Conservation (phyloP, 495 filamentous ascomycete genomes). For the Lophiostoma macrostomum region DNA sequence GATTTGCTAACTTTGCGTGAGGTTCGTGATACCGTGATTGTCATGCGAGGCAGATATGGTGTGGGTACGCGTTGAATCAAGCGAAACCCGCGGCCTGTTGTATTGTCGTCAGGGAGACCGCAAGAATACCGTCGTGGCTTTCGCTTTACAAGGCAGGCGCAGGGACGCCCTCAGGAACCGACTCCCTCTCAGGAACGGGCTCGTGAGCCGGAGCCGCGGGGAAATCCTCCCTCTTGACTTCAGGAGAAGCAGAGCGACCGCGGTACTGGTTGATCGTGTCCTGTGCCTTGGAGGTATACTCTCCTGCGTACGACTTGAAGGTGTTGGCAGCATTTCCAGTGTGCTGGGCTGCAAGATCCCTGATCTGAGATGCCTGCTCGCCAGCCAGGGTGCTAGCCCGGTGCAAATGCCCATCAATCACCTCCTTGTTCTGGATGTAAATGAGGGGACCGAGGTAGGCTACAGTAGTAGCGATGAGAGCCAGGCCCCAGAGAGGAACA, state of each 20-base stretch:
- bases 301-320: conserved; percentile 28
- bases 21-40: conserved; percentile 4
- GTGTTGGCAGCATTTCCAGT: conserved; percentile 49
- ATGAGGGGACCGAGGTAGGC: conserved; percentile 83
- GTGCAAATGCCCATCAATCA: conserved; percentile 82
- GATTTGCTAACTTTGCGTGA: too few relatives aligned
- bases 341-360: conserved; percentile 75
- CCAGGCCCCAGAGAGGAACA: conserved; percentile 88
- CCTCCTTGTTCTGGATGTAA: conserved; percentile 89
- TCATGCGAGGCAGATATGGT: conserved; percentile 2
- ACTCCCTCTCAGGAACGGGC: conserved; percentile 39
- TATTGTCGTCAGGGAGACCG: neutral
- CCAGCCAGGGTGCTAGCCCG: conserved; percentile 68
- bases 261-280: conserved; percentile 26
- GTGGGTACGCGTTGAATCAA: neutral
- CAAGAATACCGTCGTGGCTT: neutral
- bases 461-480: conserved; percentile 69
- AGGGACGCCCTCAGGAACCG: conserved; percentile 24
- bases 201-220: conserved; percentile 60
- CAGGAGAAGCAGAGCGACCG: conserved; percentile 38
- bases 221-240: conserved; percentile 53
- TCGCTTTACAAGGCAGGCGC: conserved; percentile 16
- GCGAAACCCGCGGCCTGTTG: neutral
- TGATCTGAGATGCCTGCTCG: conserved; percentile 77
- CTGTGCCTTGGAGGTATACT: conserved; percentile 31